Evolutionary conservation across 2,329 filamentous ascomycete species (phyloP), one percentile per base, ranked within the genome.

Genomic region (Xylariaceae sp.): DNA sequence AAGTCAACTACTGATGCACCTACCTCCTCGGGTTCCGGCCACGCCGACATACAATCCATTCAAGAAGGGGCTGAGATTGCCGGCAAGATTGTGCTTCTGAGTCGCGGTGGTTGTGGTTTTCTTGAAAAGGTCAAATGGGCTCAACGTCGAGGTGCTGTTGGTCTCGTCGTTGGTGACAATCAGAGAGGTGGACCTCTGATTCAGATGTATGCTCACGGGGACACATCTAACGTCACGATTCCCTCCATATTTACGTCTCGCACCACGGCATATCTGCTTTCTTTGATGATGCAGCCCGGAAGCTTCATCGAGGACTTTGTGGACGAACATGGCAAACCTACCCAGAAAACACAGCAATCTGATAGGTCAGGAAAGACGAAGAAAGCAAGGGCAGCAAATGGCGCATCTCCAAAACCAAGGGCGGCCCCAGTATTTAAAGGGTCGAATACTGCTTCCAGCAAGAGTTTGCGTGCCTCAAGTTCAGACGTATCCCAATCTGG

Each of bases 121-220:
- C 67, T 96, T 45, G 91, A 97, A 61, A 98, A 98, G 66, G 89
- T 93, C 49, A 91, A 94, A 69, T 98, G 93, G 93, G 89, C 87
- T 11, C 93, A 98, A 63, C 79, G 89, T 47, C 80, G 93, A 57
- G 93, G 93, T 18, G 93, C 86, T 16, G 77, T 89, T 45, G 93
- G 88, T 28, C 72, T 98, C 45, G 94, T 98, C 50, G 90, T 98
- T 3, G 93, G 93, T 19, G 93, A 98, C 63, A 87, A 96, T 62
- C 85, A 87, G 43, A 86, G 87, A 47, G 91, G 91, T 34, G 90
- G 89, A 3, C 86, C 86, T 28, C 69, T 98, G 47, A 87, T 97
- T 38, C 93, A 94, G 54, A 98, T 98, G 93, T 97, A 95, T 63
- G 93, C 93, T n/a, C 82, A 87, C 56, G 93, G 91, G 29, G 90